These are phyloP conservation scores for Verticillium dahliae DNA, from an alignment of 2,329 filamentous ascomycete genomes.

Conservation along the genomic window DNA sequence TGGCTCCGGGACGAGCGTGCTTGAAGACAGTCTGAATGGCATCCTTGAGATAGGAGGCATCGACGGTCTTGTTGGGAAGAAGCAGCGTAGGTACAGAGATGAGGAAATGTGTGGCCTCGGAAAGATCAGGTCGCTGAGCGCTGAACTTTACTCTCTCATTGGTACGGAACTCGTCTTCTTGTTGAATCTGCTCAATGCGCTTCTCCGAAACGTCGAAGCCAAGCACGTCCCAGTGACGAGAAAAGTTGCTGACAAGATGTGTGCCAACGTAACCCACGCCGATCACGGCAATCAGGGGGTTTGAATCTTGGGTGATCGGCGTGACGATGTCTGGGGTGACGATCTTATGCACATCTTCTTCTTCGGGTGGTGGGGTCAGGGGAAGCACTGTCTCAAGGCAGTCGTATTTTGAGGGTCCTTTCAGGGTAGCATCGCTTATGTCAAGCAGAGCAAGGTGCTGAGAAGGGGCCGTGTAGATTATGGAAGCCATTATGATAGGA, in stretches of 20 bases:
- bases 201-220: conserved; percentile 39
- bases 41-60: conserved; percentile 37
- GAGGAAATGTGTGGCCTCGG: conserved; percentile 41
- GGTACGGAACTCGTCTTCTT: conserved; percentile 10
- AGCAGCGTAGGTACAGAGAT: conserved; percentile 48
- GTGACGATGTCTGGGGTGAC: not conserved
- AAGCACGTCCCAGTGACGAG: conserved; percentile 30
- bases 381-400: not conserved
- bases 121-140: conserved; percentile 19
- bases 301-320: not conserved
- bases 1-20: conserved; percentile 35
- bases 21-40: conserved; percentile 33
- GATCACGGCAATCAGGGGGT: conserved; percentile 37
- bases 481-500: not conserved
- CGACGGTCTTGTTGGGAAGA: conserved; percentile 36
- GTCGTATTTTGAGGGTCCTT: not conserved
- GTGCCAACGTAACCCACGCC: conserved; percentile 47
- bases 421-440: not conserved
- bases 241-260: conserved; percentile 40
- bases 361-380: not conserved
- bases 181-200: conserved; percentile 26
- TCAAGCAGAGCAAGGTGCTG: not conserved
- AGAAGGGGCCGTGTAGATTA: not conserved
- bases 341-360: not conserved
- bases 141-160: not conserved